These are phyloP conservation scores for Candida chilensis DNA, from an alignment of 805 yeast species.

Conservation along the genomic window DNA sequence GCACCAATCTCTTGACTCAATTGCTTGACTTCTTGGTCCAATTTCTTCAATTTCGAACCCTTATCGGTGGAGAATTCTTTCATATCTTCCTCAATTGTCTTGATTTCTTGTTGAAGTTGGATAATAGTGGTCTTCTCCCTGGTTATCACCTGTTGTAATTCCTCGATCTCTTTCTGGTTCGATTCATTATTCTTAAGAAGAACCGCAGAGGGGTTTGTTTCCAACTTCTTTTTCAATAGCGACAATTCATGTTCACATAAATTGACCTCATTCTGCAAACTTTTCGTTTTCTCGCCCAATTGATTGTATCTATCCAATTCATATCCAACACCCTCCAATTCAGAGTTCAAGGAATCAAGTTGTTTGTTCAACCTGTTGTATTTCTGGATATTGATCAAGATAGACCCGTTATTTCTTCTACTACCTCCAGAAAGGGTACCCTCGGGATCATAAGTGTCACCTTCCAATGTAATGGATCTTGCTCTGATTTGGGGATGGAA, in stretches of 20 bases:
- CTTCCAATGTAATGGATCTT: constrained; percentile 82
- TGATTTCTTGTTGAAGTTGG: constrained; percentile 32
- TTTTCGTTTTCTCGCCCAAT: constrained; percentile 39
- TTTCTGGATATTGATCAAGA: constrained; percentile 58
- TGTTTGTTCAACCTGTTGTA: constrained; percentile 37
- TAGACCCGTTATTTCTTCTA: constrained; percentile 46
- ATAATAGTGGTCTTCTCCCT: constrained; percentile 19
- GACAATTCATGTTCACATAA: constrained; percentile 51
- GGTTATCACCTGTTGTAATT: constrained; percentile 25
- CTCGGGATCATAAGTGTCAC: constrained; percentile 92
- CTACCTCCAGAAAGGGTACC: constrained; percentile 97
- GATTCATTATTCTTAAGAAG: constrained; percentile 41
- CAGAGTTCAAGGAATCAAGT: constrained; percentile 28
- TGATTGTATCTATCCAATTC: constrained; percentile 32
- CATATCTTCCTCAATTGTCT: constrained; percentile 62
- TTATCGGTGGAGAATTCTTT: constrained; percentile 74
- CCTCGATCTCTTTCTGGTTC: constrained; percentile 34
- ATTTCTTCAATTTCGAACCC: constrained; percentile 65
- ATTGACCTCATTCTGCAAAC: constrained; percentile 49
- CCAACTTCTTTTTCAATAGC: constrained; percentile 43
- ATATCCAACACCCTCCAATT: constrained; percentile 26
- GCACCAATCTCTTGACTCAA: constrained; percentile 21
- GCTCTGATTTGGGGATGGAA: constrained; percentile 75
- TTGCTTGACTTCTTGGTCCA: constrained; percentile 40
- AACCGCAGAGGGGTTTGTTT: constrained; percentile 45